phyloP scores from a whole-genome alignment of 1,139 yeast species.

The Chernovozyma sophiae-reginae region DNA sequence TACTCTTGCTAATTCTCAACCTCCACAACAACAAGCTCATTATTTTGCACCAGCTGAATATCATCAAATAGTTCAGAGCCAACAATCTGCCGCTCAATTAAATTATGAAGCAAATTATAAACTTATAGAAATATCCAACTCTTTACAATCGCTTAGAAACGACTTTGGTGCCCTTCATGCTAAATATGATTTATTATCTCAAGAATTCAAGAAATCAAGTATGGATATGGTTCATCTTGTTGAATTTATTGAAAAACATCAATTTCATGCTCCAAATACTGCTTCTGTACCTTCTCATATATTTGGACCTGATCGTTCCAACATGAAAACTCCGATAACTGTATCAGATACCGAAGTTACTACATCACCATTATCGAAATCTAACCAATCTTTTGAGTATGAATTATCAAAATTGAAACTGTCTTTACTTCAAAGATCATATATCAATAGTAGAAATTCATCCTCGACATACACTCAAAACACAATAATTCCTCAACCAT shows the following conservation, averaged over 20 bases:
- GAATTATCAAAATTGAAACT: slow-evolving; percentile 7
- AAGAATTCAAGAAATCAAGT: slow-evolving; percentile 45
- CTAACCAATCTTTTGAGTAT: slow-evolving; percentile 6
- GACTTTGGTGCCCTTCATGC: slow-evolving; percentile 35
- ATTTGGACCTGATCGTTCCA: slow-evolving; percentile 12
- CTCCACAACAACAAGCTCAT: slow-evolving; percentile 3
- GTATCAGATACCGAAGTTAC: slow-evolving; percentile 9
- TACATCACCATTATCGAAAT: slow-evolving; percentile 15
- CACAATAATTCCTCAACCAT: slow-evolving; percentile 29
- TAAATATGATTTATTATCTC: slow-evolving; percentile 43
- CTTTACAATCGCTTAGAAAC: slow-evolving; percentile 28
- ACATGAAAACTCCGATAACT: slow-evolving; percentile 13
- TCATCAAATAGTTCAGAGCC: not conserved
- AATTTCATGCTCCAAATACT: not conserved
- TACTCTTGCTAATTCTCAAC: slow-evolving; percentile 7
- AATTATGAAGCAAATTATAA: slow-evolving; percentile 13
- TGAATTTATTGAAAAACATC: slow-evolving; percentile 21
- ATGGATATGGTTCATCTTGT: slow-evolving; percentile 46
- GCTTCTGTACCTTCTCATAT: slow-evolving; percentile 1
- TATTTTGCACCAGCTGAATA: not conserved
- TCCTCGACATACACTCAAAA: slow-evolving; percentile 4
- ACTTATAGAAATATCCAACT: slow-evolving; percentile 39
- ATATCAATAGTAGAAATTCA: slow-evolving; percentile 4
- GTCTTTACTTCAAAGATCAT: slow-evolving; percentile 6
- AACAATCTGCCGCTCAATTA: not conserved